Base-by-base conservation (phyloP, 768 basidiomycete genomes). In the Podaxis pistillaris region DNA sequence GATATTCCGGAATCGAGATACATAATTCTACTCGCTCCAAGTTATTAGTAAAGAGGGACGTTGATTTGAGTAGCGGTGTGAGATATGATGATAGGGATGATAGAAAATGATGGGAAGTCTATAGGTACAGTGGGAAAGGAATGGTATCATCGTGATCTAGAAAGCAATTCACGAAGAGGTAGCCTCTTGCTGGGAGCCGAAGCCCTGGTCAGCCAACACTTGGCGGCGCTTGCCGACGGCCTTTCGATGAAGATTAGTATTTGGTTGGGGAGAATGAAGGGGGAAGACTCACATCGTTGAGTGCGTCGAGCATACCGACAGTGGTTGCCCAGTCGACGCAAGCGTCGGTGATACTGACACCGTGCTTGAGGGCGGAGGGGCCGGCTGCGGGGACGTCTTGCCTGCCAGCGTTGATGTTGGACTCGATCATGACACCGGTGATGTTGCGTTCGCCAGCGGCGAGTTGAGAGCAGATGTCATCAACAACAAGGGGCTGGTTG, bases 381-480 rank as follows among this genome's bases (percentile, higher is more conserved):
- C 94, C 91, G 47, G 78, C 81, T 2, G 81, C 66, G 1, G 96
- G 95, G 13, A 96, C 91, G 67, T 94, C 91, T 78, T 99, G 96
- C 63, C 88, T 80, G 19, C 96, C 96, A 55, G 88, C 90, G 70
- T 91, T 89, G 75, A 99, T 88, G 74, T 98, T 91, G 12, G 90
- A 92, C 78, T 99, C 96, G 72, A 99, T 85, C 96, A 99, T 98
- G 62, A 98, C 94, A 51, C 96, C 96, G 4, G 93, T 93, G 75
- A 99, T 90, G 68, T 82, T 79, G 62, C 74, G 80, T 64, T 86
- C 79, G 28, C 93, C 93, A 6, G 83, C 82, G 5, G 73, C 75
- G 58, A 98, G 84, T 75, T 98, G 96, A 2, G 74, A 76, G 74
- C 86, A 87, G 69, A 94, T 83, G 73, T 83, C 75, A 66, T 85